Base-by-base conservation (phyloP, 768 basidiomycete species). In the Tephrocybe sp. region DNA sequence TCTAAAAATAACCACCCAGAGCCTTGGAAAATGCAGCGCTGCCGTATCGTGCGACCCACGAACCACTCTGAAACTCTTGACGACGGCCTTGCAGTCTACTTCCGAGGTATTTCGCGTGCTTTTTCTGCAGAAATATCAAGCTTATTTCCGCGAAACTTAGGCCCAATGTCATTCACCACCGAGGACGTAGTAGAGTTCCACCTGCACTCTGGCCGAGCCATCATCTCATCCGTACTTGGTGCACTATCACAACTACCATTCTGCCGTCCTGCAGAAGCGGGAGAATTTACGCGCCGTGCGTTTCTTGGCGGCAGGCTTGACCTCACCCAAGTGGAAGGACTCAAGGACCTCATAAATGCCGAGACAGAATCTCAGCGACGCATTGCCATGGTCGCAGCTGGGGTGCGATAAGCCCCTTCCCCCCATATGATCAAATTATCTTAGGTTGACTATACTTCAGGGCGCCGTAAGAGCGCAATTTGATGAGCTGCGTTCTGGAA, bases 251-350 rank as follows among this genome's bases (percentile, higher is more conserved):
- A 64, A 15, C 49, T 92, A 8, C 80, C 84, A 0, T 78, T 70
- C 48, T 82, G 83, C 43, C 82, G 93, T 3, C 86, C 86, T 5
- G 93, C 93, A 1, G 84, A 86, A 59, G 80, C 86, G 1, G 93
- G 93, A 23, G 93, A 95, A 66, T 95, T 95, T 60, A 94, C 93
- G 12, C 77, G 85, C 22, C 83, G 88, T 37, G 91, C 92, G 0
- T 90, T 91, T 54, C 70, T 84, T 22, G 84, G 80, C 16, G 93
- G 93, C 0, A 76, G 90, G 36, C 70, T 95, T 45, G 92, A 94
- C 60, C 67, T 95, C 47, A 92, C 91, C 0, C 87, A 94, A 67
- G 91, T 91, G 1, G 93, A 95, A 61, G 93, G 91, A 4, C 63
- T 95, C 47, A 81, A 84, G 50, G 93, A 94, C 61, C 75, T 95